Evolutionary conservation across 2,329 filamentous ascomycete genomes (phyloP).

Genomic region (Lasiodiplodia citricola): DNA sequence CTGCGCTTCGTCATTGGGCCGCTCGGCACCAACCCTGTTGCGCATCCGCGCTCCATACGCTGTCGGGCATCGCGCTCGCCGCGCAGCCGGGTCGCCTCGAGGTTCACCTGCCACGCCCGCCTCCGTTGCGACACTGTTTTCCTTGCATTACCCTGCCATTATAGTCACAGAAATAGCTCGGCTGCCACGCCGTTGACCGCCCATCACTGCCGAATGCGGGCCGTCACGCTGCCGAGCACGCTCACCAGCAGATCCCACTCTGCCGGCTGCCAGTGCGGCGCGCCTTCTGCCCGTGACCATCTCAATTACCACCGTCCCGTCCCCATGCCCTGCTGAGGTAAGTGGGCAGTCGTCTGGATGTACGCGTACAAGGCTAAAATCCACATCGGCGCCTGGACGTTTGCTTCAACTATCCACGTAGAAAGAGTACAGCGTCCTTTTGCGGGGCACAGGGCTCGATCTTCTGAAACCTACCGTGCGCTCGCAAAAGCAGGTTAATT

Average conservation of each 20-base stretch:
- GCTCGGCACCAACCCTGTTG: constrained; percentile 6
- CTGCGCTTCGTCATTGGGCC: constrained; percentile 19
- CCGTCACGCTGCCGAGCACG: constrained; percentile 10
- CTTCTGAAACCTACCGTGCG: neutral
- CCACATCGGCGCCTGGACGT: neutral
- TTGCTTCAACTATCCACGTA: neutral
- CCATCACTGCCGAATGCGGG: constrained; percentile 9
- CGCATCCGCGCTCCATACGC: constrained; percentile 26
- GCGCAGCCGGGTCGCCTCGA: constrained; percentile 24
- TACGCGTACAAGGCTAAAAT: neutral
- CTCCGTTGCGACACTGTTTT: constrained; percentile 11
- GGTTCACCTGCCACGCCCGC: constrained; percentile 1
- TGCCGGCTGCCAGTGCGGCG: constrained; percentile 12
- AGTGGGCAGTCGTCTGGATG: neutral
- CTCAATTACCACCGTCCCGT: constrained; percentile 4
- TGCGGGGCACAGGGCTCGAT: neutral
- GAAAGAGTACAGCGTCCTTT: neutral
- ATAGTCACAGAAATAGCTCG: constrained; percentile 2
- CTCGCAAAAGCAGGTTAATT: constrained; percentile 15
- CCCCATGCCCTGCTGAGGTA: neutral
- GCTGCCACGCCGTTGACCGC: neutral
- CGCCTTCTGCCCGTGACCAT: constrained; percentile 1
- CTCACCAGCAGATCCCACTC: constrained; percentile 23
- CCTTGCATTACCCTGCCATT: constrained; percentile 10
- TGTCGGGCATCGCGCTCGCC: constrained; percentile 24